A percentile compares a stretch with the other conserved stretches of the same genome.
Evolutionary conservation across 1,139 yeast species (phyloP).

Genomic region (Blastobotrys petasosporus): DNA sequence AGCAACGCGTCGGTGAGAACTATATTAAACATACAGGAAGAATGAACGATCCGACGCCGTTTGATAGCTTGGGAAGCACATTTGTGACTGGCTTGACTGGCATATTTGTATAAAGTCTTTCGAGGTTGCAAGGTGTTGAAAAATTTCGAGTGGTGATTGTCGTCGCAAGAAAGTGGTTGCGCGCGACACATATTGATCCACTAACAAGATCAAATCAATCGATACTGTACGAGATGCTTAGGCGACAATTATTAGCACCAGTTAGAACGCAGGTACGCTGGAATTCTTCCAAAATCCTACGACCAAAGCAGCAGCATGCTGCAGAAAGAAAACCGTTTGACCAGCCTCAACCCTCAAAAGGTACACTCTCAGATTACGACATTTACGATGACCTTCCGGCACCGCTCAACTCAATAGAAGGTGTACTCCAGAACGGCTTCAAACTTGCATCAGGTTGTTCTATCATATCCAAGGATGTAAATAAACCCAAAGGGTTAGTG

Average conservation of each 20-base stretch:
- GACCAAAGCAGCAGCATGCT: conserved; percentile 10
- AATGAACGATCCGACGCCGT: conserved; percentile 77
- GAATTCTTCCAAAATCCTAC: conserved; percentile 9
- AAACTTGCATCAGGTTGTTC: conserved; percentile 42
- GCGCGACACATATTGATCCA: too few species aligned
- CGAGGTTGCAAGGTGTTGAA: neutral
- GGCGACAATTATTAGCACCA: neutral
- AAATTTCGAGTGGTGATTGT: neutral
- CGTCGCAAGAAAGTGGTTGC: neutral
- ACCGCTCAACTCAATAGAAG: conserved; percentile 39
- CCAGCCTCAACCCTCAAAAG: conserved; percentile 19
- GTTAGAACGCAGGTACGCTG: neutral
- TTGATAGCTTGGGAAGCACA: conserved; percentile 41
- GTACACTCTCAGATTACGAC: conserved; percentile 28
- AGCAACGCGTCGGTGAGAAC: neutral
- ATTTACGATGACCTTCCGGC: conserved; percentile 31
- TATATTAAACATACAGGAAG: conserved; percentile 37
- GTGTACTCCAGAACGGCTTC: conserved; percentile 43
- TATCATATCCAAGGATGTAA: conserved; percentile 44
- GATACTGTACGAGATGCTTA: too few species aligned
- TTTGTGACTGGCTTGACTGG: conserved; percentile 24
- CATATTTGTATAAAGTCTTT: conserved; percentile 15
- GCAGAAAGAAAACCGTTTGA: conserved; percentile 9
- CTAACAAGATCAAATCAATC: too few species aligned
- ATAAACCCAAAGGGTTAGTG: conserved; percentile 48